Base-by-base conservation (phyloP, 1,284 basidiomycete species). In the Blastosporella zonata region DNA sequence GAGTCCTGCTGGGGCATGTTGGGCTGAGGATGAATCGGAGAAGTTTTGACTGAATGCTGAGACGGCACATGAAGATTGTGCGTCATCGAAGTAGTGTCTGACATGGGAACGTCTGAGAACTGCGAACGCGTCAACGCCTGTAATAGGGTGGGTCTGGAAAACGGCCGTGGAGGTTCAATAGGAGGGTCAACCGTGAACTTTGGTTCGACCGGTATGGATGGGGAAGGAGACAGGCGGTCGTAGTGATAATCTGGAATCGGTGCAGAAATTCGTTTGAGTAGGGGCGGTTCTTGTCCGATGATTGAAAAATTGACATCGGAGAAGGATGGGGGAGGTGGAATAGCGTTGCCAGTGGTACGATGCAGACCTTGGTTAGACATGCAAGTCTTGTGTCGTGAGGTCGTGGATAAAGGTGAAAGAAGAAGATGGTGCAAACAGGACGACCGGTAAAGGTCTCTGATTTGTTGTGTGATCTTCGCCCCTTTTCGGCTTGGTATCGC, bases 251-350 rank as follows among this genome's bases (percentile, higher is more conserved):
- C 60, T 29, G 66, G 57, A 25, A 62, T 55, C 2, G 63, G 60
- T 15, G 55, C 58, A 35, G 72, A 70, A 21, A 80, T 65, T n/a
- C 77, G 71, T 53, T 66, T 69, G 25, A 79, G 65, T 17, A 79
- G 59, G 18, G 64, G 61, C 0, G 75, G 76, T 52, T 66, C 58
- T 54, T 73, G 72, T 35, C 77, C 77, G 42, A 79, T 80, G 9
- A 62, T 68, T 18, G 56, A 60, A 58, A 80, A 80, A 21, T 62
- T 64, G 56, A 79, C 67, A 43, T 64, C 54, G 17, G 63, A 53
- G 49, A 77, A 73, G 34, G 45, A 39, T n/a, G 56, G 57, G 15
- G 57, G 49, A 39, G 53, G 48, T 31, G 50, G 47, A 13, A 49
- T 50, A 27, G 45, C 31, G 27, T 21, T n/a, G 21, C n/a, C 29